Percentiles rank a stretch among this genome's conserved stretches.
phyloP scores from a whole-genome alignment of 129 eudicot genomes.

The Saussurea involucrata region DNA sequence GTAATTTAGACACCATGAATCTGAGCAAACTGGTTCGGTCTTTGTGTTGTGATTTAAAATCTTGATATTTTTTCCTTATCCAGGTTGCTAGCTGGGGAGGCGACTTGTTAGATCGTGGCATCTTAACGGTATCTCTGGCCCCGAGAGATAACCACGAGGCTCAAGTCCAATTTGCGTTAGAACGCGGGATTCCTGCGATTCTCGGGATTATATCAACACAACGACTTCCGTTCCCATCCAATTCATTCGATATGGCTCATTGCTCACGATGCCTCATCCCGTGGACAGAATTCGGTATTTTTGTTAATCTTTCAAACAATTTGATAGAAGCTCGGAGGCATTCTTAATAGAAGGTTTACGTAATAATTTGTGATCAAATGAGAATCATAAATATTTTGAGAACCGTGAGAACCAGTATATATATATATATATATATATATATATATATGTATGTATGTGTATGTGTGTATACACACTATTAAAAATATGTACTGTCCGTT shows the following conservation, averaged over 20 bases:
- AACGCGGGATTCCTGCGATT: conserved; percentile 96
- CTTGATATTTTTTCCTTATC: background rate
- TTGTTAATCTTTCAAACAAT: conserved; percentile 1
- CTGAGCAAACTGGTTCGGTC: background rate
- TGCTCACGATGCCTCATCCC: conserved; percentile 99
- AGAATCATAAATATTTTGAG: background rate
- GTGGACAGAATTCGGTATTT: conserved; percentile 92
- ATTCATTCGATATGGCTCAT: conserved; percentile 97
- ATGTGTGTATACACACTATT: background rate
- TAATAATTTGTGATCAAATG: background rate
- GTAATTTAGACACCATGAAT: background rate
- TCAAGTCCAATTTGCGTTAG: conserved; percentile 96
- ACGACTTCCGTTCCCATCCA: conserved; percentile 97
- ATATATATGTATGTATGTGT: no score
- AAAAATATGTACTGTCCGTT: background rate
- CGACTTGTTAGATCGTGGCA: conserved; percentile 86
- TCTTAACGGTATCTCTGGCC: conserved; percentile 88
- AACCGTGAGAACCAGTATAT: background rate
- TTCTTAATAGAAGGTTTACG: background rate
- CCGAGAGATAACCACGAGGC: conserved; percentile 99
- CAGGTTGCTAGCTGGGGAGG: conserved; percentile 99
- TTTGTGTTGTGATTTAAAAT: background rate
- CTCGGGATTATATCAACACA: conserved; percentile 93
- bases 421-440: no score
- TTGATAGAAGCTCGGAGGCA: background rate